Percentiles rank a stretch among this genome's conserved stretches.
Conservation (phyloP, 257 asterid genomes). For the Lycium ferocissimum region DNA sequence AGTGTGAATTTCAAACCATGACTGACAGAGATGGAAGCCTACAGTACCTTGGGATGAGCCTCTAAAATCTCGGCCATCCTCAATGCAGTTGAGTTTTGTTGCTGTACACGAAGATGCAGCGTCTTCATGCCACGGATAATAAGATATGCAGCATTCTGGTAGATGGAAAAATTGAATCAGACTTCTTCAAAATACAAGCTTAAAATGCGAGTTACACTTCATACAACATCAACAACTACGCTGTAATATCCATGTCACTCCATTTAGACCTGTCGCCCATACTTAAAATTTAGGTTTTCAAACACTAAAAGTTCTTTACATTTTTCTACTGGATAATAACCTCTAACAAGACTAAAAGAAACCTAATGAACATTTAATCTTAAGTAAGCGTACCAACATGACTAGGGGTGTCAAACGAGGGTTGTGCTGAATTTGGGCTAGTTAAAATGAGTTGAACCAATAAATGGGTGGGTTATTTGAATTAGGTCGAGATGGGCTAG, state of each 20-base stretch:
- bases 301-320: not conserved
- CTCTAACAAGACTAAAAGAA: not conserved
- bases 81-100: constrained; percentile 91
- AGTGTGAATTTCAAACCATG: constrained; percentile 18
- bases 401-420: not conserved
- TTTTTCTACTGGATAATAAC: not conserved
- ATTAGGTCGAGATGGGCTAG: not conserved
- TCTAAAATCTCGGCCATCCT: constrained; percentile 99
- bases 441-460: not conserved
- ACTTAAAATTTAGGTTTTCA: not conserved
- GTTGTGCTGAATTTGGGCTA: not conserved
- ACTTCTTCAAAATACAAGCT: constrained; percentile 20
- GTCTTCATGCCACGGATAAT: constrained; percentile 99
- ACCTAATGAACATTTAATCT: not conserved
- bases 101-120: constrained; percentile 96
- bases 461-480: not conserved
- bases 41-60: constrained; percentile 96
- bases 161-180: constrained; percentile 17
- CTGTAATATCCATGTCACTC: not conserved
- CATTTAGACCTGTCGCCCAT: not conserved
- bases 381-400: constrained; percentile 9
- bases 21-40: not conserved
- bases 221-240: not conserved
- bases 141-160: constrained; percentile 88
- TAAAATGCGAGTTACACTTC: constrained; percentile 1